A percentile compares a stretch with the other conserved stretches of the same genome.
phyloP scores from a whole-genome alignment of 2,329 filamentous ascomycete genomes.

The Colletotrichum kahawae region DNA sequence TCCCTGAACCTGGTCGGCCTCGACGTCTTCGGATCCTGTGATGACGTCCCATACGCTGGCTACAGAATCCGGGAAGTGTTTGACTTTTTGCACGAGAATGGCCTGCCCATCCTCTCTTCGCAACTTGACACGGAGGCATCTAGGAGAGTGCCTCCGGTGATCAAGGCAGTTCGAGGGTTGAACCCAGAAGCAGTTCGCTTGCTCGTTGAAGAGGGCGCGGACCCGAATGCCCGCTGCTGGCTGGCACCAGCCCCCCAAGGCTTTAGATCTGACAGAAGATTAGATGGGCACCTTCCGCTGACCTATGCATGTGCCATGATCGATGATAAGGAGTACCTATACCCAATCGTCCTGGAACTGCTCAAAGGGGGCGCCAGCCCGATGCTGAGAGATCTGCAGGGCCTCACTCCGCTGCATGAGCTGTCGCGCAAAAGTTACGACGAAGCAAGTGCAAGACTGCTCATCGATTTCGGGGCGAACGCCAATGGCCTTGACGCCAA shows the following conservation, averaged over 20 bases:
- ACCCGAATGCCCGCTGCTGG: background rate
- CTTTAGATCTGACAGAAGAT: background rate
- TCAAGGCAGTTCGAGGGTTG: background rate
- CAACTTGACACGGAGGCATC: background rate
- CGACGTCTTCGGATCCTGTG: background rate
- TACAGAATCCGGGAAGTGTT: background rate
- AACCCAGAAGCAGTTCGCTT: background rate
- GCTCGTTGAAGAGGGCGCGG: background rate
- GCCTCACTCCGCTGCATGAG: background rate
- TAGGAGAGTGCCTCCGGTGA: background rate
- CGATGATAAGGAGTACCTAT: background rate
- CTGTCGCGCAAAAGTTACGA: background rate
- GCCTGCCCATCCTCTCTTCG: background rate
- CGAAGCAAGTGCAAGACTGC: background rate
- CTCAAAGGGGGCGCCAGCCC: background rate
- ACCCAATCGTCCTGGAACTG: background rate
- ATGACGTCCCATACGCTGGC: background rate
- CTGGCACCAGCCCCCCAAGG: background rate
- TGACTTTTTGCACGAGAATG: background rate
- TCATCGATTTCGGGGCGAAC: constrained; percentile 19
- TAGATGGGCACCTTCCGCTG: background rate
- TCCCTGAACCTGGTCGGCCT: background rate
- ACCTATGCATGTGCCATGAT: background rate
- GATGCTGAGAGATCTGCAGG: background rate
- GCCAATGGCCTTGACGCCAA: background rate